Percentiles rank a stretch among this genome's conserved stretches.
Conservation (phyloP, 208 protist species). For the Crithidia bombi region DNA sequence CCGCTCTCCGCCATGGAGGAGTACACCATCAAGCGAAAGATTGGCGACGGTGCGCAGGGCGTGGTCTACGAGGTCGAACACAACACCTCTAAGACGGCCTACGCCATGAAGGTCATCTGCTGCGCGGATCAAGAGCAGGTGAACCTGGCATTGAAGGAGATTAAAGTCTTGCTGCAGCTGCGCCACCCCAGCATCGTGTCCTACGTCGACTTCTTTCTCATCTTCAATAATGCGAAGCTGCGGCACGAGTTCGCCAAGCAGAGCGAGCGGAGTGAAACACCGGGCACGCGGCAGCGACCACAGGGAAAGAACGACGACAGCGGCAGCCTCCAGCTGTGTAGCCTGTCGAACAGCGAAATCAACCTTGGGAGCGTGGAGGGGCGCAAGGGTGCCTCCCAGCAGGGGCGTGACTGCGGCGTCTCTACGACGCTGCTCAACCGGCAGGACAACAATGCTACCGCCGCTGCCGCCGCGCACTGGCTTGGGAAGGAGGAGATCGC, state of each 20-base stretch:
- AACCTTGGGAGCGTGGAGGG: constrained; percentile 5
- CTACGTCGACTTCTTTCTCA: constrained; percentile 89
- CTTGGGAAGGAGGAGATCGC: constrained; percentile 51
- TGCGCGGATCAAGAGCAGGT: constrained; percentile 67
- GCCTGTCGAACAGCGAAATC: constrained; percentile 33
- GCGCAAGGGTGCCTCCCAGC: not conserved
- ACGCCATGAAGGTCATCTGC: constrained; percentile 89
- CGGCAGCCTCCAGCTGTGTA: constrained; percentile 27
- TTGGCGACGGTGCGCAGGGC: constrained; percentile 85
- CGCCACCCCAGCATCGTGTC: constrained; percentile 81
- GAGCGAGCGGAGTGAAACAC: constrained; percentile 17
- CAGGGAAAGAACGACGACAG: constrained; percentile 1
- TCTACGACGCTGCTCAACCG: constrained; percentile 18
- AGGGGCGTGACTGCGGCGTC: not conserved
- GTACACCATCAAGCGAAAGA: constrained; percentile 63
- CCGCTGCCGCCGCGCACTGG: constrained; percentile 17
- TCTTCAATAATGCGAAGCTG: constrained; percentile 71
- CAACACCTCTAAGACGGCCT: constrained; percentile 43
- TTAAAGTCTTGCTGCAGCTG: constrained; percentile 84
- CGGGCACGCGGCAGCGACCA: not conserved
- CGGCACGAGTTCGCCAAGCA: constrained; percentile 47
- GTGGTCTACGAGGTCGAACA: constrained; percentile 78
- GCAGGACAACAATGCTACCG: not conserved
- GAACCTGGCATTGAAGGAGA: constrained; percentile 84
- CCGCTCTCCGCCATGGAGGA: constrained; percentile 67